These are phyloP conservation scores for Leccinum longicurvipes DNA, from an alignment of 768 basidiomycete species.

Conservation along the genomic window DNA sequence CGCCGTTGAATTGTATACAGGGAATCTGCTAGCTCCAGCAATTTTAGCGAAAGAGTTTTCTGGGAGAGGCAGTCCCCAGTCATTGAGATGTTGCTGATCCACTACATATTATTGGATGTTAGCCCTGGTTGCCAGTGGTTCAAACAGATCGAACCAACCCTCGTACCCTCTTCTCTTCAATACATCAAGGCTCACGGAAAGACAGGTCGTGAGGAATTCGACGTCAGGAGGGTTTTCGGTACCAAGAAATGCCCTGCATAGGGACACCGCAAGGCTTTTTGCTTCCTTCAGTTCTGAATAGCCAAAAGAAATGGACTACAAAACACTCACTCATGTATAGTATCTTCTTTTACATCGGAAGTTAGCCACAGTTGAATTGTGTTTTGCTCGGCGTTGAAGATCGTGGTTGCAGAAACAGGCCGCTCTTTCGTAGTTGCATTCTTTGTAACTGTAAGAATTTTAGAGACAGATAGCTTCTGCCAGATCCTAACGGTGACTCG, in stretches of 20 bases:
- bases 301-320: not conserved
- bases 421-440: constrained; percentile 45
- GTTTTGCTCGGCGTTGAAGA: constrained; percentile 40
- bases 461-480: constrained; percentile 56
- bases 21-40: not conserved
- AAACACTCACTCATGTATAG: constrained; percentile 73
- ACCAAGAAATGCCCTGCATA: constrained; percentile 75
- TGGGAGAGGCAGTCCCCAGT: constrained; percentile 49
- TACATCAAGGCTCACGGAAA: constrained; percentile 82
- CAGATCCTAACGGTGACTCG: constrained; percentile 61
- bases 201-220: constrained; percentile 82
- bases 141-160: constrained; percentile 38
- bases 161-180: constrained; percentile 80
- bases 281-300: not conserved
- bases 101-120: constrained; percentile 42
- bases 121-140: constrained; percentile 1
- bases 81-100: constrained; percentile 39
- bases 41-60: constrained; percentile 1
- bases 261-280: constrained; percentile 70
- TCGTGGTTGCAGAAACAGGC: constrained; percentile 68
- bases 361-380: constrained; percentile 73
- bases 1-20: not conserved
- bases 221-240: constrained; percentile 78
- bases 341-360: constrained; percentile 64
- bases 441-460: constrained; percentile 51